Base-by-base conservation (phyloP, 352 stramenopile genomes). In the Phytophthora nicotianae region DNA sequence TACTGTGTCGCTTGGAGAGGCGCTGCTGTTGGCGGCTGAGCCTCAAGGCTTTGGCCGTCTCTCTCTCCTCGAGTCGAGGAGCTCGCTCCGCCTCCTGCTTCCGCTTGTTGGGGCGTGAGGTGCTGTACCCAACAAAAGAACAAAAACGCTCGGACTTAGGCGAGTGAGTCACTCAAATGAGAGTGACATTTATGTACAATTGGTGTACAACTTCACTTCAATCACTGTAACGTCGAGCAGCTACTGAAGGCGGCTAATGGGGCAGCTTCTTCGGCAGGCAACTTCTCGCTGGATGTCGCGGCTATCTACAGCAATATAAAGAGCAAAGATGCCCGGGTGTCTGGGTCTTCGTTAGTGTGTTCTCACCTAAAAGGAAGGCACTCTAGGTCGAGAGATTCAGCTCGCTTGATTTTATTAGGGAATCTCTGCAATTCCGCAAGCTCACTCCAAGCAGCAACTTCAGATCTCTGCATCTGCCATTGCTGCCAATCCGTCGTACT, bases 61-160 rank as follows among this genome's bases (percentile, higher is more conserved):
- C 20, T 27, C 42, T 47, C 35, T 19, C 33, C 27, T 33, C 27
- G 27, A 33, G 27, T 33, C 8, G 37, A 24, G 38, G 38, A 20
- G 38, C 38, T 43, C 37, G 37, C 40, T 19, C 4, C 6, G 11
- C 33, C 33, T 21, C 14, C 37, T 43, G 37, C 40, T 46, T n/a
- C 40, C n/a, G 40, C 40, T 24, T 38, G 40, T 24, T 24, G 35
- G 35, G 35, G 35, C 35, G 35, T 42, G 35, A 42, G 35, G 40
- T 46, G 40, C 10, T 10, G 48, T 45, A 60, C 50, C 58, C 50
- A 63, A 63, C 53, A 64, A 64, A 62, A 51, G 45, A 67, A 66
- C 13, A 35, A 57, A 61, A 58, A 65, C 54, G 53, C 8, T 59
- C 54, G 62, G 23, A 65, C 42, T 33, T 65, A 65, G 50, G 2